A percentile compares a stretch with the other conserved stretches of the same genome.
These are phyloP conservation scores for Chlorociboria aeruginascens DNA, from an alignment of 495 filamentous ascomycete species.

Conservation along the genomic window DNA sequence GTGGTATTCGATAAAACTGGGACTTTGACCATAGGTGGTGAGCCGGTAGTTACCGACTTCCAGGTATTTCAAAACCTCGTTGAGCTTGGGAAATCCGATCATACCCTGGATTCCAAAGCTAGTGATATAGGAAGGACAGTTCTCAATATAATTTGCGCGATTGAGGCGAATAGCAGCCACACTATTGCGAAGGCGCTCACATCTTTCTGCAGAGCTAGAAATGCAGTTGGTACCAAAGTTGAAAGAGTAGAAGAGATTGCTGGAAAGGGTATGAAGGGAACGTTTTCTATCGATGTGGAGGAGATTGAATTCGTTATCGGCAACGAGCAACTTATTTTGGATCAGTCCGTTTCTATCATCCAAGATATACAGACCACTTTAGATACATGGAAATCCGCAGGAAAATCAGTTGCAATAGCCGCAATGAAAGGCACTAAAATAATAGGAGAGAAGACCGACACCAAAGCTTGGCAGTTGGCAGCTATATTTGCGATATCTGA, in stretches of 20 bases:
- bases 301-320: conserved; percentile 61
- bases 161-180: conserved; percentile 78
- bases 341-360: conserved; percentile 23
- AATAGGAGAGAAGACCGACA: background rate
- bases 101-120: background rate
- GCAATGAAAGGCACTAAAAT: conserved; percentile 31
- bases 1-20: conserved; percentile 99
- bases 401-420: conserved; percentile 61
- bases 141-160: conserved; percentile 40
- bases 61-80: conserved; percentile 35
- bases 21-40: conserved; percentile 74
- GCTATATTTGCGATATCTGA: conserved; percentile 51
- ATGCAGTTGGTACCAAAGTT: conserved; percentile 23
- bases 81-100: background rate
- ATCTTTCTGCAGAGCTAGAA: conserved; percentile 42
- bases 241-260: conserved; percentile 59
- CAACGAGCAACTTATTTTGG: conserved; percentile 62
- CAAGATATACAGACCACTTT: conserved; percentile 29
- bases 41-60: conserved; percentile 65
- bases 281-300: conserved; percentile 35
- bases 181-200: conserved; percentile 77
- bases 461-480: conserved; percentile 24
- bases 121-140: conserved; percentile 18
- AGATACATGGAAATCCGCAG: conserved; percentile 52
- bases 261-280: conserved; percentile 68